Conservation (phyloP, 208 protist genomes). For the Blechomonas ayalai region DNA sequence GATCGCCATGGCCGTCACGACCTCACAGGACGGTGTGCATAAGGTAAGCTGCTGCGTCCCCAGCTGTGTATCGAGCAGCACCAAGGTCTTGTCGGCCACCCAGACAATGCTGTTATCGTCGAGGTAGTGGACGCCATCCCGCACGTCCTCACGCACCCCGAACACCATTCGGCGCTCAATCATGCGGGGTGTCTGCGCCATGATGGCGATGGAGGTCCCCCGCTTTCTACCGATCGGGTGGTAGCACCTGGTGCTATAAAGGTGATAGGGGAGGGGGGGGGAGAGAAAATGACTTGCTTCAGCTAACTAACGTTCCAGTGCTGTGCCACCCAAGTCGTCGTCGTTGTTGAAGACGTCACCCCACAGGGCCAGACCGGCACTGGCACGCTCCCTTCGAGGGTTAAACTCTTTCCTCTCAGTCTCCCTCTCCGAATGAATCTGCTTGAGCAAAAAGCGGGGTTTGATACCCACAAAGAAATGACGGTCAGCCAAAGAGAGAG, state of each 20-base stretch:
- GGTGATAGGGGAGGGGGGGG: no score
- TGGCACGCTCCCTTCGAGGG: neutral
- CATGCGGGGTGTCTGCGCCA: constrained; percentile 60
- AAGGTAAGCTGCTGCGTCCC: constrained; percentile 87
- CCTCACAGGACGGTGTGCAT: constrained; percentile 79
- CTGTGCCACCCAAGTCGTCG: no score
- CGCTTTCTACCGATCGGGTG: no score
- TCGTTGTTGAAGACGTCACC: no score
- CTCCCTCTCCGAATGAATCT: neutral
- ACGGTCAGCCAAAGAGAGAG: neutral
- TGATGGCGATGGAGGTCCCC: constrained; percentile 6
- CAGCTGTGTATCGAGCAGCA: constrained; percentile 89
- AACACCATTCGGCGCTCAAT: constrained; percentile 89
- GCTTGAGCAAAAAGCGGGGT: constrained; percentile 9
- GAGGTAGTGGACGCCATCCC: constrained; percentile 91
- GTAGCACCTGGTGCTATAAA: no score
- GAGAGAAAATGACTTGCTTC: no score
- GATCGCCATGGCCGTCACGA: constrained; percentile 87
- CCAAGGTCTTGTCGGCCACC: constrained; percentile 87
- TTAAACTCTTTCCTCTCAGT: neutral
- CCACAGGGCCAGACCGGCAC: no score
- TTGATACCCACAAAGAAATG: constrained; percentile 2
- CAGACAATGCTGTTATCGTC: constrained; percentile 91
- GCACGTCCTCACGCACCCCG: constrained; percentile 89
- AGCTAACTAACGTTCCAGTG: no score